These are phyloP conservation scores for Penicillium arizonense DNA, from an alignment of 495 filamentous ascomycete genomes.

Conservation along the genomic window DNA sequence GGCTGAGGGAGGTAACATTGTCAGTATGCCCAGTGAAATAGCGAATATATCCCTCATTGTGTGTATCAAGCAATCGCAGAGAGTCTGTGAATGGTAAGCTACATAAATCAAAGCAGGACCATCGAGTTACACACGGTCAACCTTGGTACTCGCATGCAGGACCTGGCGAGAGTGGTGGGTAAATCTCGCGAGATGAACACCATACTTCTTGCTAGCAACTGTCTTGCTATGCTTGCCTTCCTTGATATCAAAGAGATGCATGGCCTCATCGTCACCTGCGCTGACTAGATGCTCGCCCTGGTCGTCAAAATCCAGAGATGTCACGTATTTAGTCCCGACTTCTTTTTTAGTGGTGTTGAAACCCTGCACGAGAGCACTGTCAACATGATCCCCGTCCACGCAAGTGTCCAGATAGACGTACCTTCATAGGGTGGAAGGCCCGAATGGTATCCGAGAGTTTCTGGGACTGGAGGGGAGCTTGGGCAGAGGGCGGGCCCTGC, in stretches of 20 bases:
- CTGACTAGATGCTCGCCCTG: slow-evolving; percentile 85
- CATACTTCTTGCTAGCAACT: slow-evolving; percentile 88
- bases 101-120: not conserved
- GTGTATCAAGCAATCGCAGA: slow-evolving; percentile 86
- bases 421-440: slow-evolving; percentile 46
- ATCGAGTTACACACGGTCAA: slow-evolving; percentile 54
- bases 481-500: slow-evolving; percentile 18
- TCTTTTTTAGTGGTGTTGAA: slow-evolving; percentile 43
- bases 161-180: slow-evolving; percentile 85
- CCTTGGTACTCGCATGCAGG: slow-evolving; percentile 92
- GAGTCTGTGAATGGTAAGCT: slow-evolving; percentile 51
- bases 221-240: slow-evolving; percentile 84
- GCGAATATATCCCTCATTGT: slow-evolving; percentile 91
- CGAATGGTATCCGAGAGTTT: slow-evolving; percentile 49
- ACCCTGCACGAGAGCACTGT: slow-evolving; percentile 21
- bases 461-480: slow-evolving; percentile 34
- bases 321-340: slow-evolving; percentile 36
- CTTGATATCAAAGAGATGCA: slow-evolving; percentile 90
- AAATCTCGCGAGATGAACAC: slow-evolving; percentile 89
- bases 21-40: slow-evolving; percentile 90
- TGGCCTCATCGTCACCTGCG: slow-evolving; percentile 84
- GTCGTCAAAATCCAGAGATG: slow-evolving; percentile 94
- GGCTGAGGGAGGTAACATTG: slow-evolving; percentile 73
- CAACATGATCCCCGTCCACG: slow-evolving; percentile 4
- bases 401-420: slow-evolving; percentile 16